phyloP scores from a whole-genome alignment of 345 rosid species.

The Mangifera indica region DNA sequence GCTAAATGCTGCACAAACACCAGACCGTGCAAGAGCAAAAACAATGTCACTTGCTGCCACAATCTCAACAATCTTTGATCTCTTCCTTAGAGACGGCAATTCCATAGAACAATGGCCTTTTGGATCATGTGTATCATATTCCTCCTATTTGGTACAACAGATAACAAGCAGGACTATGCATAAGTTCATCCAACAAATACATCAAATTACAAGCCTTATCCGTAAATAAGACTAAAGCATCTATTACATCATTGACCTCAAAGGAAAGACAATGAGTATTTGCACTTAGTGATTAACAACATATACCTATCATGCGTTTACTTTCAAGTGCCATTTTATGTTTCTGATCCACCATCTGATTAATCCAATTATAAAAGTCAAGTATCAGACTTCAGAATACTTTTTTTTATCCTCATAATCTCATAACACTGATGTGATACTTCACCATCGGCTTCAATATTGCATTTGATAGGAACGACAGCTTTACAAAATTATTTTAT shows the following conservation, averaged over 20 bases:
- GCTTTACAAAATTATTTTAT: background rate
- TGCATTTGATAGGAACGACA: too few relatives aligned
- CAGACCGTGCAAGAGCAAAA: conserved; percentile 61
- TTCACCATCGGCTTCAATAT: background rate
- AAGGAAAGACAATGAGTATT: background rate
- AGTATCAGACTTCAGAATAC: background rate
- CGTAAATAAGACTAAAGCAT: background rate
- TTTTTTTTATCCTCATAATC: background rate
- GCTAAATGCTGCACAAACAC: conserved; percentile 61
- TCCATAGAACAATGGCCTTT: conserved; percentile 45
- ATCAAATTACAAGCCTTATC: background rate
- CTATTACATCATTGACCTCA: background rate
- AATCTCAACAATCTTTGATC: conserved; percentile 50
- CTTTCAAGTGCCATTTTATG: background rate
- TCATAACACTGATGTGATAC: background rate
- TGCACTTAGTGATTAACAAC: background rate
- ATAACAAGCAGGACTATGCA: background rate
- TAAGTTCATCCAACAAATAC: background rate
- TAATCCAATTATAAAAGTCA: background rate
- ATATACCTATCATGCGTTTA: background rate
- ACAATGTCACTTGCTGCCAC: conserved; percentile 58
- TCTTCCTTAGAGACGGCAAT: conserved; percentile 43
- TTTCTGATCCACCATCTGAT: background rate
- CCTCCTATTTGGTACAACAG: conserved; percentile 28
- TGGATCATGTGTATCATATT: conserved; percentile 51